These are phyloP conservation scores for Hypericum perforatum DNA, from an alignment of 345 rosid genomes.

Conservation along the genomic window DNA sequence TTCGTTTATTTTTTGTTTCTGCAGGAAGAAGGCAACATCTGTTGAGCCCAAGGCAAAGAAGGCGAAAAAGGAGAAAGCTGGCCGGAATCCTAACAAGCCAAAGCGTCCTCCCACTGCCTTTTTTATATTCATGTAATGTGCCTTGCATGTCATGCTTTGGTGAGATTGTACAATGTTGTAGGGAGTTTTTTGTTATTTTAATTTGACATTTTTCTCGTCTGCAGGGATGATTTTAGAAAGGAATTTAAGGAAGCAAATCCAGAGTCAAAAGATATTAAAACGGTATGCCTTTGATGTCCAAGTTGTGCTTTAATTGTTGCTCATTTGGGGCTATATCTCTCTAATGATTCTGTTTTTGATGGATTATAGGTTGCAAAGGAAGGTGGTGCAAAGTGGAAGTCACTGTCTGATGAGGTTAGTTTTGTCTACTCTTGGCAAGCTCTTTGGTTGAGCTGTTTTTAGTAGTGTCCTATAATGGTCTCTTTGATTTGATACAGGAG, in stretches of 20 bases:
- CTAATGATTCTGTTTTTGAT: no score
- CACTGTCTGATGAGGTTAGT: slow-evolving; percentile 71
- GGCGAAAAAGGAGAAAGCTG: slow-evolving; percentile 32
- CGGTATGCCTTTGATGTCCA: slow-evolving; percentile 9
- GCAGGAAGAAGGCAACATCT: slow-evolving; percentile 56
- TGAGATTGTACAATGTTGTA: not conserved
- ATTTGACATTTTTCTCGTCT: slow-evolving; percentile 6
- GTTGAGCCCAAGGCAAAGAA: slow-evolving; percentile 68
- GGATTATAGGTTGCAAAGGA: slow-evolving; percentile 52
- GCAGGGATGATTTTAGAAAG: slow-evolving; percentile 75
- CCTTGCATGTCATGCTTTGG: not conserved
- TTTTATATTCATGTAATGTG: slow-evolving; percentile 62
- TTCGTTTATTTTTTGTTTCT: not conserved
- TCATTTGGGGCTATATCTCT: not conserved
- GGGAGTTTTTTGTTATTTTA: not conserved
- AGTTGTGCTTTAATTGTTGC: not conserved
- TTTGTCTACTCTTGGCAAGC: not conserved
- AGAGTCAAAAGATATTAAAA: slow-evolving; percentile 39
- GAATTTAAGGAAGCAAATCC: slow-evolving; percentile 51
- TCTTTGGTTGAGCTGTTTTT: not conserved
- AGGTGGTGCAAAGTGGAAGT: slow-evolving; percentile 80
- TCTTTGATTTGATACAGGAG: slow-evolving; percentile 32
- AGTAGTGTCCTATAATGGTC: not conserved
- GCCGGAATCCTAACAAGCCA: slow-evolving; percentile 35
- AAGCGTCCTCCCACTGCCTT: slow-evolving; percentile 83